Evolutionary conservation across 345 rosid species (phyloP).

Genomic region (Populus tremula): DNA sequence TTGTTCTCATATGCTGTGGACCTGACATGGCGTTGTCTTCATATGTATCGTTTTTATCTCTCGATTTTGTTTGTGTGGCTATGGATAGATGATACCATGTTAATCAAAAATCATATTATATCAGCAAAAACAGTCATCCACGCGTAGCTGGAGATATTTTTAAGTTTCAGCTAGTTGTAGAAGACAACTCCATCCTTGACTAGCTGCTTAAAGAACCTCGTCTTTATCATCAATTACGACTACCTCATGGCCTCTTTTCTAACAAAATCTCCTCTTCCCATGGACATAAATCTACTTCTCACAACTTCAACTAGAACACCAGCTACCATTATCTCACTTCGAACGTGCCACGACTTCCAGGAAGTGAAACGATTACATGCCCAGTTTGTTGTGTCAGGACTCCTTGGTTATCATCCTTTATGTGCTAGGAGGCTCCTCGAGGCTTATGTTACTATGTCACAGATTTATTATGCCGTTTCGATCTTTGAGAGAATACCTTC

Average conservation of each 20-base stretch:
- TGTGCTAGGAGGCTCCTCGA: constrained; percentile 9
- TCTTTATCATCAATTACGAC: background rate
- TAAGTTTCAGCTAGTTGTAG: background rate
- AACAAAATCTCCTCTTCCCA: background rate
- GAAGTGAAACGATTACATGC: constrained; percentile 7
- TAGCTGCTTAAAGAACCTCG: background rate
- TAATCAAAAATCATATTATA: background rate
- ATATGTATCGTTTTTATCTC: background rate
- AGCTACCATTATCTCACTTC: background rate
- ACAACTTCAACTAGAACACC: background rate
- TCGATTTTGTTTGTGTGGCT: constrained; percentile 3
- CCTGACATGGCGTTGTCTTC: background rate
- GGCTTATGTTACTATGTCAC: background rate
- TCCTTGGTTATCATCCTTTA: background rate
- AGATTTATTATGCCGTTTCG: background rate
- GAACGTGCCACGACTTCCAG: background rate
- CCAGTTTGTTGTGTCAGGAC: constrained; percentile 3
- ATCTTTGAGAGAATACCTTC: constrained; percentile 7
- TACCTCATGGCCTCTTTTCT: background rate
- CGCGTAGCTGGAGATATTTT: background rate
- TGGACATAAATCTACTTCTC: background rate
- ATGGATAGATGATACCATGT: background rate
- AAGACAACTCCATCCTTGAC: background rate
- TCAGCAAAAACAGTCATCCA: background rate
- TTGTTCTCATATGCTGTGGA: background rate